Conservation (phyloP, 2,329 filamentous ascomycete genomes). For the Dothiorella sarmentorum region DNA sequence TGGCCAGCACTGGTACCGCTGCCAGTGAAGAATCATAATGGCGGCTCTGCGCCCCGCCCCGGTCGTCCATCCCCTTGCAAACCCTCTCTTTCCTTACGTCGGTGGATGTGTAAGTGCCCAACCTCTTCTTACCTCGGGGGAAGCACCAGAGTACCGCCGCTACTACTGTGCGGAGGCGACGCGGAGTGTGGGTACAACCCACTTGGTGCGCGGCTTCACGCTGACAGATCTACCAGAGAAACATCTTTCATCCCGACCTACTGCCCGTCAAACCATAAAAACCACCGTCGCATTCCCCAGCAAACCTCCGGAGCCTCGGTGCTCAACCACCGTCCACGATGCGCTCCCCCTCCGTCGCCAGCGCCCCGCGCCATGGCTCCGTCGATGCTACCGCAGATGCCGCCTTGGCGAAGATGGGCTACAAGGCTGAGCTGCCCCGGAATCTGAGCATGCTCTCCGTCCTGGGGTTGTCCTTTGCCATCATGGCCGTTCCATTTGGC, state of each 20-base stretch:
- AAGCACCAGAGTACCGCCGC: too few relatives aligned
- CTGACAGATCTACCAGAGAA: conserved; percentile 1
- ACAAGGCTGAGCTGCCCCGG: conserved; percentile 63
- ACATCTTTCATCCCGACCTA: neutral
- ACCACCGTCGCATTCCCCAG: neutral
- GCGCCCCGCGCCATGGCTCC: conserved; percentile 12
- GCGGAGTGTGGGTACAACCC: too few relatives aligned
- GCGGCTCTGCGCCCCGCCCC: neutral
- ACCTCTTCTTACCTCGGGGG: too few relatives aligned
- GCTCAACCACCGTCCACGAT: conserved; percentile 15
- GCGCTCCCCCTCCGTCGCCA: conserved; percentile 4
- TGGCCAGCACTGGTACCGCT: conserved; percentile 1
- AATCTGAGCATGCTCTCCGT: conserved; percentile 68
- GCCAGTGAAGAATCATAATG: conserved; percentile 8
- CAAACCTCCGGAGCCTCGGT: neutral
- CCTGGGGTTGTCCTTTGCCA: conserved; percentile 66
- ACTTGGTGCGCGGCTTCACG: neutral
- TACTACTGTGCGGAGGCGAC: neutral
- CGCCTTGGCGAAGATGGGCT: conserved; percentile 63
- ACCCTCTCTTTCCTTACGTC: neutral
- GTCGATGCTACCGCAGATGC: conserved; percentile 48
- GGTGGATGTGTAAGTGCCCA: too few relatives aligned
- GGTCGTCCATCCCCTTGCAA: neutral
- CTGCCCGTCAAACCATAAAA: neutral
- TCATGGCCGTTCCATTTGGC: conserved; percentile 70